Conservation (phyloP, 306 rosid species). For the Cercis canadensis region DNA sequence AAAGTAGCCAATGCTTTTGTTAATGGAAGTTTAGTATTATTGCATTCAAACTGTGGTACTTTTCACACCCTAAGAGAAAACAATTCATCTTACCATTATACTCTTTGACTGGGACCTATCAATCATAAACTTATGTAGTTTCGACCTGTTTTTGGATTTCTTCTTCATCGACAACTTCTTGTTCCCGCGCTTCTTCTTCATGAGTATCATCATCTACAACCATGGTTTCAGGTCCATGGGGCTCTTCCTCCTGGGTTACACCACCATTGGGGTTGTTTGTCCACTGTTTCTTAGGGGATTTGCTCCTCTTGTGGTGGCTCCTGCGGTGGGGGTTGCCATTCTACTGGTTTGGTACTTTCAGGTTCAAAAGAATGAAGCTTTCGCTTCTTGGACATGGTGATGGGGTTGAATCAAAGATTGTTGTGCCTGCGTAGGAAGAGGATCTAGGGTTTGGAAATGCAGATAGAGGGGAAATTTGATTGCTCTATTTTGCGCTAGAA, state of each 20-base stretch:
- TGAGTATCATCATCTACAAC: constrained; percentile 41
- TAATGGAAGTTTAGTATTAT: too few species aligned
- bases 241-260: constrained; percentile 30
- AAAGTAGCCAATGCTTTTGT: too few species aligned
- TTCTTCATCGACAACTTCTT: neutral
- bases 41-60: too few species aligned
- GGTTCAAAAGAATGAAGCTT: constrained; percentile 67
- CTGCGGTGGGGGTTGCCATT: constrained; percentile 19
- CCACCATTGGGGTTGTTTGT: constrained; percentile 30
- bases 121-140: constrained; percentile 11
- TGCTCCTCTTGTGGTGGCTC: constrained; percentile 18
- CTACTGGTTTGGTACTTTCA: constrained; percentile 45
- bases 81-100: too few species aligned
- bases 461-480: neutral
- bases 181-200: constrained; percentile 7
- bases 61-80: too few species aligned
- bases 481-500: too few species aligned
- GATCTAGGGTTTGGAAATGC: constrained; percentile 60
- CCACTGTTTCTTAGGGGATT: constrained; percentile 12
- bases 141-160: constrained; percentile 32
- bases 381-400: constrained; percentile 77
- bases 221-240: constrained; percentile 37
- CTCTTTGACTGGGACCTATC: too few species aligned
- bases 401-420: neutral
- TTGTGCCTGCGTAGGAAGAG: neutral